These are phyloP conservation scores for Triticum urartu DNA, from an alignment of 176 grass and related monocot species.

Conservation along the genomic window DNA sequence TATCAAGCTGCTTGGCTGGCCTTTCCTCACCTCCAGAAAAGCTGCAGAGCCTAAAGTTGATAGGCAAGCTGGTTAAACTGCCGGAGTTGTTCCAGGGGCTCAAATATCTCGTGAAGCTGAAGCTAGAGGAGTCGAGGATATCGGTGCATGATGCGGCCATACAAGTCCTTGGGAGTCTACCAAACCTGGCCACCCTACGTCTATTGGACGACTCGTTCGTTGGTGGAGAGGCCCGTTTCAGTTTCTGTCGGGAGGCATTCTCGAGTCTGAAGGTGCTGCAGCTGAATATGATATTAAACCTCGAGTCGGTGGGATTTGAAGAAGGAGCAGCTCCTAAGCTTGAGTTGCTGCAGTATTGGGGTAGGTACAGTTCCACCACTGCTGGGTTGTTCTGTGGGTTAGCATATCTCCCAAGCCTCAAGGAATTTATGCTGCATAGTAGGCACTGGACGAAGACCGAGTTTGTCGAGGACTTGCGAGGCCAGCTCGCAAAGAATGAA, in stretches of 20 bases:
- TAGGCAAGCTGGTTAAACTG: too few relatives aligned
- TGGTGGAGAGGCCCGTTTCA: background rate
- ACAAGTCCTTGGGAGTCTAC: background rate
- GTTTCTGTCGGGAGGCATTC: background rate
- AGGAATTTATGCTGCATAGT: too few relatives aligned
- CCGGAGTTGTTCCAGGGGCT: background rate
- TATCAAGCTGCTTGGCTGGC: background rate
- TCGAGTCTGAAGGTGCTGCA: background rate
- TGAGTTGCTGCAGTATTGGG: too few relatives aligned
- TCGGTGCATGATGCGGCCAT: background rate
- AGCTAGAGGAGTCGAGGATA: fast-evolving
- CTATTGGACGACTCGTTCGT: fast-evolving
- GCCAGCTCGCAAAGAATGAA: too few relatives aligned
- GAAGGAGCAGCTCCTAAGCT: too few relatives aligned
- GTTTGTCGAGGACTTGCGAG: too few relatives aligned
- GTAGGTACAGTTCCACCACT: fast-evolving
- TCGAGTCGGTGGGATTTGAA: too few relatives aligned
- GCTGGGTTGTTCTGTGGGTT: too few relatives aligned
- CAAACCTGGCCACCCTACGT: background rate
- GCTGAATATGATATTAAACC: fast-evolving
- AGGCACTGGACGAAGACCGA: fast-evolving
- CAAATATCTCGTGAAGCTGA: background rate
- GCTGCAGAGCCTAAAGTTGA: background rate
- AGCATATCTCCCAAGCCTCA: too few relatives aligned
- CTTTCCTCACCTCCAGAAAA: background rate